Conservation (phyloP, 2,329 filamentous ascomycete species). For the Botrytis pseudocinerea region DNA sequence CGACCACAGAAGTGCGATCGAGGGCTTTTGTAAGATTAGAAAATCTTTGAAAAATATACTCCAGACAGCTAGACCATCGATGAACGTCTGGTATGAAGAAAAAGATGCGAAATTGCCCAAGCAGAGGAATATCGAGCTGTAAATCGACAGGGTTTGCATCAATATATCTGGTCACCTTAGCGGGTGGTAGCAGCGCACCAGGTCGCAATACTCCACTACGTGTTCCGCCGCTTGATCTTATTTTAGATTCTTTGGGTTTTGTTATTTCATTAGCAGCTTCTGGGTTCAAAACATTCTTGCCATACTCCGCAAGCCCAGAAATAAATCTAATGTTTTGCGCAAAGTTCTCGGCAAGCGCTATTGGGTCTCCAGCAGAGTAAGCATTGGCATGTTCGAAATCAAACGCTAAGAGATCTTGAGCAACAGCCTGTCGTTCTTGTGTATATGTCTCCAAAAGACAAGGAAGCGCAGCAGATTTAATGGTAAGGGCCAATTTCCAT, state of each 20-base stretch:
- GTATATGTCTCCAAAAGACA: conserved; percentile 62
- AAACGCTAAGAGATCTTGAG: conserved; percentile 65
- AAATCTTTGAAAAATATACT: conserved; percentile 57
- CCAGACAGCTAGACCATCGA: conserved; percentile 57
- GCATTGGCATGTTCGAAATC: conserved; percentile 59
- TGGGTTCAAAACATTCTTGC: conserved; percentile 62
- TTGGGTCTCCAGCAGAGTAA: conserved; percentile 61
- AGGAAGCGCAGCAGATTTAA: conserved; percentile 56
- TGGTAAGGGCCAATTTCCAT: conserved; percentile 55
- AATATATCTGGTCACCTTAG: conserved; percentile 71
- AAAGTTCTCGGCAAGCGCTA: conserved; percentile 67
- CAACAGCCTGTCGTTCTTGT: conserved; percentile 60
- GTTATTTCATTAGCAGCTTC: neutral
- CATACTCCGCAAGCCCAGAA: conserved; percentile 69
- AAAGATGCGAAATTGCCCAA: conserved; percentile 76
- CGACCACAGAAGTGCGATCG: conserved; percentile 58
- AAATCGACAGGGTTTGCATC: conserved; percentile 78
- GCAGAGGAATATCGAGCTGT: conserved; percentile 74
- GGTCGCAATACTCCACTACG: conserved; percentile 48
- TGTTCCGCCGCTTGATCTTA: conserved; percentile 34
- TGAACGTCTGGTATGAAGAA: conserved; percentile 66
- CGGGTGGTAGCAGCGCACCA: conserved; percentile 54
- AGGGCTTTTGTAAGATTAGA: conserved; percentile 55
- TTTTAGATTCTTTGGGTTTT: neutral
- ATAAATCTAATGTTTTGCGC: conserved; percentile 71